Base-by-base conservation (phyloP, 257 asterid species). In the Solanum megistacrolobum region DNA sequence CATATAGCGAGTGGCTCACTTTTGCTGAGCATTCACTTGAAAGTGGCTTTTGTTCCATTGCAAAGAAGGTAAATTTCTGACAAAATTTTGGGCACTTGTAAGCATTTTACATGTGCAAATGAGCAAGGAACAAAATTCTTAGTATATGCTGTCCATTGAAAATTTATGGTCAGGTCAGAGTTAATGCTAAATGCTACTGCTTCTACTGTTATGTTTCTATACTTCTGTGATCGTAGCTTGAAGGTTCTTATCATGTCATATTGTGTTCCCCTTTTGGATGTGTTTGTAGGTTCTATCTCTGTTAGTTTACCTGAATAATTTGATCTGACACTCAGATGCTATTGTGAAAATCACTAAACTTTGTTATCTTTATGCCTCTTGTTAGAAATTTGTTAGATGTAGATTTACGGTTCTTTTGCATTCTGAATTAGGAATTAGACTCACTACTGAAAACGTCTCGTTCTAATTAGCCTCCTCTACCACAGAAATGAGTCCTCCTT, bases 21-120 rank as follows among this genome's bases (percentile, higher is more conserved):
- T 94, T 95, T 66, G 94, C 94, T 25, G 92, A 94, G 89, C 96
- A 96, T 83, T 93, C 94, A 20, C 88, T 94, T 87, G 95, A 93
- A 75, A 91, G 92, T 84, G 95, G 98, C 23, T 95, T 91, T 92
- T 87, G 92, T 86, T 87, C 94, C 86, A 89, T 95, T 83, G 95
- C 98, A 35, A 92, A 88, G 72, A 94, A 93, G 98, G 99, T 96
- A 90, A 62, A 87, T 41, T 86, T 46, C 18, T 43, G n/a, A 21
- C 14, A 48, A 55, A 55, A 1, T 9, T 48, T 29, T 82, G 69
- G 60, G 23, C 27, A 48, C 69, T 29, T 82, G 41, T 29, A 48
- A 81, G 68, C 10, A 29, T 82, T 18, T 29, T 82, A 82, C 20
- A 29, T 31, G 39, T 82, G 43, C 68, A 48, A 82, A 48, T 18